phyloP scores from a whole-genome alignment of 768 basidiomycete genomes.

The Tylopilus subfusipes region DNA sequence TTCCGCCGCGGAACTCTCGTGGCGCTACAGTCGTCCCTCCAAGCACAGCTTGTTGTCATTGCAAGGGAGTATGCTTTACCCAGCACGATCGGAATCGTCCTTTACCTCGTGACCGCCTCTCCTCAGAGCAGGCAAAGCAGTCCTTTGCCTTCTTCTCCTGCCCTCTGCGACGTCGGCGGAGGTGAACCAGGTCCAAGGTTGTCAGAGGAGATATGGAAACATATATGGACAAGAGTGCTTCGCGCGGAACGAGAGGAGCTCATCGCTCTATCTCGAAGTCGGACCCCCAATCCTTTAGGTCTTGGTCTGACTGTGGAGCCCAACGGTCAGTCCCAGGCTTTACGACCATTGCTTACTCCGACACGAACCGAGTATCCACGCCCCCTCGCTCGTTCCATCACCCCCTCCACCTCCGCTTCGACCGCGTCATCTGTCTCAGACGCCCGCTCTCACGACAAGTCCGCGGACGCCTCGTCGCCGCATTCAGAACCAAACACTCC shows the following conservation, averaged over 20 bases:
- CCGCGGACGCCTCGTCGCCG: constrained; percentile 44
- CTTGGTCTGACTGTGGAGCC: constrained; percentile 43
- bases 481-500: constrained; percentile 49
- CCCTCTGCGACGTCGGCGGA: constrained; percentile 30
- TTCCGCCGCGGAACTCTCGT: constrained; percentile 85
- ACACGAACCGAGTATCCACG: constrained; percentile 39
- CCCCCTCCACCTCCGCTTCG: constrained; percentile 40
- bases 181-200: constrained; percentile 74
- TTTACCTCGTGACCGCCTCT: constrained; percentile 66
- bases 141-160: constrained; percentile 17
- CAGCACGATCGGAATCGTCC: constrained; percentile 73
- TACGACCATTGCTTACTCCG: constrained; percentile 49
- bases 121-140: constrained; percentile 17
- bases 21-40: constrained; percentile 78
- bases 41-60: constrained; percentile 80
- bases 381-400: constrained; percentile 30
- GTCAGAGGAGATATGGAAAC: constrained; percentile 84
- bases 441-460: constrained; percentile 44
- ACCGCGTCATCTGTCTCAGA: constrained; percentile 55
- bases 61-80: constrained; percentile 93
- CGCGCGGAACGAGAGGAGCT: constrained; percentile 53
- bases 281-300: constrained; percentile 40
- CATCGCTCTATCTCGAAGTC: constrained; percentile 32
- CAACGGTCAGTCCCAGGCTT: constrained; percentile 24
- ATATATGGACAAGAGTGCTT: constrained; percentile 75